phyloP scores from a whole-genome alignment of 306 rosid genomes.

The Prunus fruticosa region DNA sequence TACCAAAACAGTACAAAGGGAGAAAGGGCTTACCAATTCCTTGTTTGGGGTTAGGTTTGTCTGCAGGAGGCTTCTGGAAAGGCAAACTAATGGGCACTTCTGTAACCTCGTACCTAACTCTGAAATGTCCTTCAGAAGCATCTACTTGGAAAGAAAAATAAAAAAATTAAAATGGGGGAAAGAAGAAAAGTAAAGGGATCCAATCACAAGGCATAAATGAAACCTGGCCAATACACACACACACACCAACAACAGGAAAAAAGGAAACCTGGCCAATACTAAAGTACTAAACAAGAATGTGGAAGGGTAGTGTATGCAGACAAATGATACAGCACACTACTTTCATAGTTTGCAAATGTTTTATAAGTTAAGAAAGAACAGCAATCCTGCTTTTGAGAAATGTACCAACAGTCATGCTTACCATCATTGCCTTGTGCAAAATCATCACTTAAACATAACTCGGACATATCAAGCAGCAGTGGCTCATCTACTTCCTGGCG shows the following conservation, averaged over 20 bases:
- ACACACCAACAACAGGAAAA: neutral
- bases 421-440: constrained; percentile 66
- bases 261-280: too few relatives aligned
- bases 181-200: neutral
- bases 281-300: neutral
- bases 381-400: neutral
- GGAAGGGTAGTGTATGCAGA: neutral
- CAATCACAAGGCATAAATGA: neutral
- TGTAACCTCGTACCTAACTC: constrained; percentile 84
- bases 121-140: constrained; percentile 67
- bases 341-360: neutral
- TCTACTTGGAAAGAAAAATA: constrained; percentile 31
- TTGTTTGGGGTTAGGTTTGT: constrained; percentile 97
- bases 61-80: constrained; percentile 88
- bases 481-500: constrained; percentile 95
- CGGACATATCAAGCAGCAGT: constrained; percentile 85
- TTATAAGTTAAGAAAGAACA: neutral
- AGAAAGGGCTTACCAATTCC: constrained; percentile 75
- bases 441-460: constrained; percentile 68
- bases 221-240: neutral
- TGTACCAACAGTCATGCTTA: constrained; percentile 33
- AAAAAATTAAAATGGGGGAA: neutral
- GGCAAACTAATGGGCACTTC: constrained; percentile 84
- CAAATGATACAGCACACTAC: neutral
- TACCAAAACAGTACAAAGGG: neutral